Evolutionary conservation across 225 moss, liverwort and hornwort genomes (phyloP), one percentile per base, ranked within the genome.

Genomic region (Thuidium tamariscinum): DNA sequence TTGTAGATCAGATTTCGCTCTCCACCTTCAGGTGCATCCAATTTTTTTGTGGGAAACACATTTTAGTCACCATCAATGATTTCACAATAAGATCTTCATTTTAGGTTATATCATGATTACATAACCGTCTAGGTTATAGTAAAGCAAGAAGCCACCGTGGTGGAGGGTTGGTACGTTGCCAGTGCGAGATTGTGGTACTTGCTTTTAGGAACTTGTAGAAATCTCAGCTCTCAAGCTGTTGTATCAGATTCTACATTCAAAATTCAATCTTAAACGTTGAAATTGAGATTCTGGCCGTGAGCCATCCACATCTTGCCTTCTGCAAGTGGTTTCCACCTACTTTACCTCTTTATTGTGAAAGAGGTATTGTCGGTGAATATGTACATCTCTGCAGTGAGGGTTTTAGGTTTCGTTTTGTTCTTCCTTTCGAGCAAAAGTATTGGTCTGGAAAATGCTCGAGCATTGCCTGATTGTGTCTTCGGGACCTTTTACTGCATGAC

Each of bases 391-490:
- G 74, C 74, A 42, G 44, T 68, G 27, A 69, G 69, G 77, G 17
- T 72, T 72, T 64, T 48, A 82, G 77, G 85, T 63, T 85, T 76
- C 54, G 17, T 61, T 60, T 34, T 79, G 46, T 83, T 86, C 86
- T 83, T 88, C 80, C 79, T 80, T 67, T 26, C 46, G 75, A 37
- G 63, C 48, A 82, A 64, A 57, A 48, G 74, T 70, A 14, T n/a
- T 55, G 10, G 54, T 71, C 77, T 93, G 82, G 86, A 98, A 98
- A 68, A 95, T 92, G 73, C 91, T 88, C 30, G 86, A 91, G 91
- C 95, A 95, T 82, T 97, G 95, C 79, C 74, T 87, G 57, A 89
- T 86, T 44, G 95, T 95, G 89, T 98, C 98, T 69, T 95, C 94
- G 13, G 95, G 95, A 70, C 95, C 93, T 60, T 92, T 90, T 61